Evolutionary conservation across 2,329 filamentous ascomycete species (phyloP).

Genomic region (Thelonectria blattea): DNA sequence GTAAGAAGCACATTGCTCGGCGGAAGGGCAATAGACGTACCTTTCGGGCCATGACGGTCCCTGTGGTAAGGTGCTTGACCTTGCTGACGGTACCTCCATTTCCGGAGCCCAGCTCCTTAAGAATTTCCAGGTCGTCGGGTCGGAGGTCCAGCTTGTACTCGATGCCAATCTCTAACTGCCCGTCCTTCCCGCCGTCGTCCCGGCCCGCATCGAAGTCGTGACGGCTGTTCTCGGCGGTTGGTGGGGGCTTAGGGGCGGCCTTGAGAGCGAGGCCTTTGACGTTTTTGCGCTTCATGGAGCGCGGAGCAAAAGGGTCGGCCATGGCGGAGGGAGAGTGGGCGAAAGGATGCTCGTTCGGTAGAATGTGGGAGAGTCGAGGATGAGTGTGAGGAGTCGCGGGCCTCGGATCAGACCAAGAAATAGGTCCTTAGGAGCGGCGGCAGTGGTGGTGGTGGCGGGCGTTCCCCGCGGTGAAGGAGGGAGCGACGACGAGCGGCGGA

Average conservation of each 20-base stretch:
- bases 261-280: constrained; percentile 93
- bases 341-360: constrained; percentile 16
- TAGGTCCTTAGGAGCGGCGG: not conserved
- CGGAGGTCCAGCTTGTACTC: constrained; percentile 94
- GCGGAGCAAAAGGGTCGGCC: constrained; percentile 68
- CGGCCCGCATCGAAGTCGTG: constrained; percentile 66
- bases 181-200: constrained; percentile 59
- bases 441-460: constrained; percentile 21
- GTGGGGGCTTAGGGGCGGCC: constrained; percentile 73
- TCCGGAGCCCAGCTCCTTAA: constrained; percentile 93
- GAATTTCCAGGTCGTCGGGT: constrained; percentile 87
- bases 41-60: constrained; percentile 98
- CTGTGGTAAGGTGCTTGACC: constrained; percentile 91
- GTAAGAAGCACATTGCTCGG: not conserved
- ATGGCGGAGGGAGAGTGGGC: constrained; percentile 48
- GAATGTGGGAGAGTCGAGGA: constrained; percentile 2
- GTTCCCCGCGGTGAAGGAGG: constrained; percentile 26
- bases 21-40: constrained; percentile 52
- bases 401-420: constrained; percentile 25
- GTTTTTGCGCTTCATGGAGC: constrained; percentile 98
- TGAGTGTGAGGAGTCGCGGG: constrained; percentile 13
- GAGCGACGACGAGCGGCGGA: constrained; percentile 9
- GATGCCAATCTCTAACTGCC: constrained; percentile 88
- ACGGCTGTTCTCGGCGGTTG: constrained; percentile 75
- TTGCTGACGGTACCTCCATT: constrained; percentile 99